Base-by-base conservation (phyloP, 1,284 basidiomycete species). In the Ceratobasidium sp. region DNA sequence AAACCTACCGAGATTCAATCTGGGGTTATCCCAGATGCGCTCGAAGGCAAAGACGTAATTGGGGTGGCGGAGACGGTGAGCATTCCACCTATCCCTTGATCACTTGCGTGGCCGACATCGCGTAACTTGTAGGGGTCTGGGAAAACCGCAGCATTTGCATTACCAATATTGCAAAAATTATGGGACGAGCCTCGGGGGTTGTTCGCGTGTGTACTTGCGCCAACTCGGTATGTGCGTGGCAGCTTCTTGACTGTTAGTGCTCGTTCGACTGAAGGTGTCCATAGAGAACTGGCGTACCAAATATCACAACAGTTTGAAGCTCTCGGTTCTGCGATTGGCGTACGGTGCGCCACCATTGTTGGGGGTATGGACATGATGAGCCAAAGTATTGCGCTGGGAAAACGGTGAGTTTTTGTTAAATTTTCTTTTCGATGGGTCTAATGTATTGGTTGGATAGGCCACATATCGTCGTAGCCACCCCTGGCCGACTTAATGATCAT, bases 391-490 rank as follows among this genome's bases (percentile, higher is more conserved):
- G 94, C 95, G 7, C 87, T 99, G 56, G 94, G 95, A 16, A 99
- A 98, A 83, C 88, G 89, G 69, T 72, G 16, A 19, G 43, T 58
- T 14, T 82, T 13, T 14, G 41, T 22, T 29, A 3, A 16, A 16
- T 41, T 34, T 22, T 9, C 7, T n/a, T 34, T 48, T 7, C 13
- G 14, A 29, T 22, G 8, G 24, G 22, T 16, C 14, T 59, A 27
- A 11, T 37, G 19, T 2, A 31, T 6, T 37, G 54, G n/a, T n/a
- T n/a, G n/a, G 22, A 11, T 27, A 72, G 69, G 65, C 96, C 96
- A 1, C 96, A 99, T 83, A 87, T 99, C 59, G 88, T 99, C 54
- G 95, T 99, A n/a, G 97, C 96, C 31, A 99, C 98, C 0, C 98
- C 98, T 0, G 98, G 98, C 77, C 89, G 98, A 76, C 84, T 99